Evolutionary conservation across 306 rosid genomes (phyloP), one percentile per base, ranked within the genome.

Genomic region (Gillenia trifoliata): DNA sequence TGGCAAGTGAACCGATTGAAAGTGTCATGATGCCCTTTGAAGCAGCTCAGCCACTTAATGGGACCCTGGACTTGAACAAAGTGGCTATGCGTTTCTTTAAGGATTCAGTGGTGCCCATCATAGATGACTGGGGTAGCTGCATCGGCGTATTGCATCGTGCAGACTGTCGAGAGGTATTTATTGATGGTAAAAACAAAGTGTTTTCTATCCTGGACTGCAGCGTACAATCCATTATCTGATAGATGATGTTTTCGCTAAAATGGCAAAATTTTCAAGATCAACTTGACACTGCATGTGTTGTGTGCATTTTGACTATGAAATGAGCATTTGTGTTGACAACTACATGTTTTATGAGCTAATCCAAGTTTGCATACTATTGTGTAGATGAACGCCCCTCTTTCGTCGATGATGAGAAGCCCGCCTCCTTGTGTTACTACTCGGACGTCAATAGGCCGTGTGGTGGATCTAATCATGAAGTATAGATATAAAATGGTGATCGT

Each of bases 91-190:
- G 93, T 68, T 92, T 92, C 82, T 64, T 81, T 29, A 73, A 62
- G 47, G 86, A 87, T 52, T 69, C 86, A 26, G 90, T 83, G 56
- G 88, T 92, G 75, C 96, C 97, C 47, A 74, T 89, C 73, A 66
- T 85, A 28, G 97, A 92, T 71, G 93, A 92, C 67, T 86, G 90
- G 96, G 96, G 89, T 73, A 83, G 90, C 78, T 92, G 97, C 81
- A 75, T 68, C 3, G 97, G 97, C 72, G 56, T 92, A 50, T 78
- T 89, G 83, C 89, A 92, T 80, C 93, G 90, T 30, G 86, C 85
- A 79, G 96, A 88, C 76, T 92, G 97, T 79, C 79, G 22, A 56
- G 86, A 89, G 96, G 96, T 92, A 73, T 55, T 75, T 20, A 26
- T 12, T 33, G 23, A 55, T 34, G 52, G 43, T 34, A 55, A 22